Conservation (phyloP, 2,329 filamentous ascomycete species). For the Xylaria digitata region DNA sequence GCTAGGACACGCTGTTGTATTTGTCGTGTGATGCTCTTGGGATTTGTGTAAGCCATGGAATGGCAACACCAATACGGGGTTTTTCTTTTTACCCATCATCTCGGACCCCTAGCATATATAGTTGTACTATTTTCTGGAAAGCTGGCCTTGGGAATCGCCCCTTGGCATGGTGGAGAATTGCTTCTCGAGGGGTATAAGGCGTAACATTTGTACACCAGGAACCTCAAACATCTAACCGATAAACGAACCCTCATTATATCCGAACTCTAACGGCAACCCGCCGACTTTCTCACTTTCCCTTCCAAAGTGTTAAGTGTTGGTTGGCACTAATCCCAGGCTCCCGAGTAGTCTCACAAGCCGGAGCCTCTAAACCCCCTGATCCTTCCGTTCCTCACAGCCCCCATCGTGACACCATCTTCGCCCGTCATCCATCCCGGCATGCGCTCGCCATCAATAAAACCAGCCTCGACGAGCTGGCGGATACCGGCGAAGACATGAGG, state of each 20-base stretch:
- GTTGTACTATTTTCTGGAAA: not conserved
- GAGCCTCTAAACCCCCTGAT: slow-evolving; percentile 70
- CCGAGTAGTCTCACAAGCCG: slow-evolving; percentile 54
- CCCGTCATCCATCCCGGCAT: slow-evolving; percentile 95
- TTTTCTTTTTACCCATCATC: too few species aligned
- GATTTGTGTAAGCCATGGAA: too few species aligned
- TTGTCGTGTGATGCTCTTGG: too few species aligned
- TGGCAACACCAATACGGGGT: not conserved
- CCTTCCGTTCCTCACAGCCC: slow-evolving; percentile 74
- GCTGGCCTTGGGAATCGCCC: not conserved
- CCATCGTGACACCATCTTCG: slow-evolving; percentile 81
- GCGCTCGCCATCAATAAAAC: slow-evolving; percentile 77
- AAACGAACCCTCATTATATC: not conserved
- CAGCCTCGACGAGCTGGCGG: slow-evolving; percentile 79
- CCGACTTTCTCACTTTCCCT: slow-evolving; percentile 22
- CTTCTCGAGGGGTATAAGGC: not conserved
- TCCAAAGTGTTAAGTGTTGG: slow-evolving; percentile 26
- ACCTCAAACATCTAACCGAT: not conserved
- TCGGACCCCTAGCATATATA: too few species aligned
- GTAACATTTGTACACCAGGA: not conserved
- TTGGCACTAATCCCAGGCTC: not conserved
- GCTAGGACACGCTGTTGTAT: not conserved
- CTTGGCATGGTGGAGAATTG: not conserved
- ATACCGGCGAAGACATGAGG: slow-evolving; percentile 84
- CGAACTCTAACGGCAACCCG: not conserved